Percentiles rank a stretch among this genome's conserved stretches.
Conservation (phyloP, 1,139 yeast genomes). For the Saccharomyces pastorianus region DNA sequence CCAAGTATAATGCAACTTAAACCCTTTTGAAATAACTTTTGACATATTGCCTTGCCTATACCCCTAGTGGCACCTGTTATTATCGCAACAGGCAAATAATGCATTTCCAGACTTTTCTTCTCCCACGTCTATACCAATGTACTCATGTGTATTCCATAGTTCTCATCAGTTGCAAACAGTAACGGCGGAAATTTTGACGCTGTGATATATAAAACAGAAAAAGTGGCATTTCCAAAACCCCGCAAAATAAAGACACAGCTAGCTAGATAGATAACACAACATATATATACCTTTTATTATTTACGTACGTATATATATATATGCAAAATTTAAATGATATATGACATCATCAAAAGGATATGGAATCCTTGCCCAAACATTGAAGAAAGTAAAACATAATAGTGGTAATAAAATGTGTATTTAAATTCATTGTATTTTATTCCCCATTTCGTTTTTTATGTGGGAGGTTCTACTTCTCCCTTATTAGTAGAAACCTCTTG, state of each 20-base stretch:
- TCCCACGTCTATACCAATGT: background rate
- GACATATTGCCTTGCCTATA: slow-evolving; percentile 63
- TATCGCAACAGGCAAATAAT: slow-evolving; percentile 36
- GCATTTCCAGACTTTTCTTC: background rate
- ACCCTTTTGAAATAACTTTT: slow-evolving; percentile 51
- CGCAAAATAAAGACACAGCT: background rate
- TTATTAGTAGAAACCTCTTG: slow-evolving; percentile 28
- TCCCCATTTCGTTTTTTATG: background rate
- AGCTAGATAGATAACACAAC: slow-evolving; percentile 5
- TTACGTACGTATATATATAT: slow-evolving; percentile 13
- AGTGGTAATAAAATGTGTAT: background rate
- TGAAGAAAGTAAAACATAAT: background rate
- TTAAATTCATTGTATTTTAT: background rate
- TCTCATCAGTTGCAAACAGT: background rate
- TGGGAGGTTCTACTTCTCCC: background rate
- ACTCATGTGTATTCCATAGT: background rate
- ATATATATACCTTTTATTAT: slow-evolving; percentile 5
- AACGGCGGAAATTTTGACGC: background rate
- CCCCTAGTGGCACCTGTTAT: slow-evolving; percentile 88
- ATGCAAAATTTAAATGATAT: slow-evolving; percentile 11
- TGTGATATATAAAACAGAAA: background rate
- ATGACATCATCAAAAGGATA: slow-evolving; percentile 3
- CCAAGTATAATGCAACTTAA: slow-evolving; percentile 56
- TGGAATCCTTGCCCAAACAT: background rate
- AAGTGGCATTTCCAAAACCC: background rate